phyloP scores from a whole-genome alignment of 371 early-diverging fungal genomes.

The Coemansia sp. region DNA sequence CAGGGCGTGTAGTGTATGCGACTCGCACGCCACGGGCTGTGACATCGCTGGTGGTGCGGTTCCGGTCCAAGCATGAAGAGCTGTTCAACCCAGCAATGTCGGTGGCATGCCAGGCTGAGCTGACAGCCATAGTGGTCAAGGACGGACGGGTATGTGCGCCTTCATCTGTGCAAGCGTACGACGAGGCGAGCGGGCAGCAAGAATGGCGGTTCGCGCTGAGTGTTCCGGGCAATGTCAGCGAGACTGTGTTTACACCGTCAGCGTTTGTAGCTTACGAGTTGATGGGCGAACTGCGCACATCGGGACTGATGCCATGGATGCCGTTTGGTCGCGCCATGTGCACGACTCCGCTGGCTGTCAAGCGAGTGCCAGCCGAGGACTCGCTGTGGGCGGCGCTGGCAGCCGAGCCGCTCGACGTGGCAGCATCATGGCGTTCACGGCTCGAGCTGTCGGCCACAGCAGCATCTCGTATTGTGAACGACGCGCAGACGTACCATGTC shows the following conservation, averaged over 20 bases:
- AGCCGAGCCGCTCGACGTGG: constrained; percentile 30
- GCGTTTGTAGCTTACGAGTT: constrained; percentile 44
- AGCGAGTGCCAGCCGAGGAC: constrained; percentile 34
- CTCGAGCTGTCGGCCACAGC: constrained; percentile 40
- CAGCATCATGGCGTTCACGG: constrained; percentile 36
- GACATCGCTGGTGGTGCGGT: constrained; percentile 32
- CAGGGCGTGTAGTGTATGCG: constrained; percentile 34
- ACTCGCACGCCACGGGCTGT: constrained; percentile 21
- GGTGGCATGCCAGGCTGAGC: constrained; percentile 22
- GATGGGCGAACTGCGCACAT: constrained; percentile 31
- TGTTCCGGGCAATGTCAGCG: constrained; percentile 37
- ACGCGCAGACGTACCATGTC: constrained; percentile 15
- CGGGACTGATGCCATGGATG: constrained; percentile 14
- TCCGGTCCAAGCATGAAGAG: constrained; percentile 37
- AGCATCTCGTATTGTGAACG: constrained; percentile 32
- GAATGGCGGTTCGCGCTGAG: constrained; percentile 44
- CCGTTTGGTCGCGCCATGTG: constrained; percentile 24
- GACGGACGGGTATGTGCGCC: constrained; percentile 26
- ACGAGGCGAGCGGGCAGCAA: constrained; percentile 18
- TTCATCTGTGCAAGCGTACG: constrained; percentile 9
- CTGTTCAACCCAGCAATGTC: constrained; percentile 44
- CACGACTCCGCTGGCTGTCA: constrained; percentile 27
- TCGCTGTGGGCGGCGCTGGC: constrained; percentile 33
- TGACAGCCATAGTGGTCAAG: constrained; percentile 23
- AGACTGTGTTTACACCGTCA: constrained; percentile 37